Evolutionary conservation across 2,329 filamentous ascomycete genomes (phyloP).

Genomic region (Colletotrichum simmondsii): DNA sequence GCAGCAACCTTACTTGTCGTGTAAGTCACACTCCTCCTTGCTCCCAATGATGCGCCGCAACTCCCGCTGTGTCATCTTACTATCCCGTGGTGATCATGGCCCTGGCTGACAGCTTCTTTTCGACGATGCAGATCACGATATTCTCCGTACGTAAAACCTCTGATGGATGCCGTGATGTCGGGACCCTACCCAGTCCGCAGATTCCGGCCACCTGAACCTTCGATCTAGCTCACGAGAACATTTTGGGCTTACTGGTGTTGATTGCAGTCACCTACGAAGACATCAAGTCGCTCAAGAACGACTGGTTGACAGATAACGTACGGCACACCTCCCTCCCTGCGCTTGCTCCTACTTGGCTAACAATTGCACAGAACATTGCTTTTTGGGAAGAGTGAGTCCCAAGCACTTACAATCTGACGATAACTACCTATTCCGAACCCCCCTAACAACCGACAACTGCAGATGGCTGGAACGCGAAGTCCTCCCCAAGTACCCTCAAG

Average conservation of each 20-base stretch:
- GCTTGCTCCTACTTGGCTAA: slow-evolving; percentile 37
- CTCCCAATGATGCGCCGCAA: background rate
- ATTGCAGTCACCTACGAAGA: slow-evolving; percentile 84
- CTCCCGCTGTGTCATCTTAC: background rate
- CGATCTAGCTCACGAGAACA: background rate
- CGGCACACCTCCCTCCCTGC: slow-evolving; percentile 38
- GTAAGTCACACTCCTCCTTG: slow-evolving; percentile 47
- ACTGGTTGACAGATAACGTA: slow-evolving; percentile 98
- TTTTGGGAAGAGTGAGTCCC: slow-evolving; percentile 92
- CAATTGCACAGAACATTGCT: slow-evolving; percentile 77
- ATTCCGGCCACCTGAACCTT: background rate
- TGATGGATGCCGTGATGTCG: background rate
- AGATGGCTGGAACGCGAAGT: slow-evolving; percentile 91
- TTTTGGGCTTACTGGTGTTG: slow-evolving; percentile 13
- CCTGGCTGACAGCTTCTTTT: slow-evolving; percentile 15
- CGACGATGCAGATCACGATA: slow-evolving; percentile 45
- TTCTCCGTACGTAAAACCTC: slow-evolving; percentile 30
- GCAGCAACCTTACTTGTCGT: slow-evolving; percentile 55
- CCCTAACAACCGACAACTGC: slow-evolving; percentile 30
- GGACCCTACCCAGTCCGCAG: background rate
- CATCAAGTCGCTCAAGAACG: slow-evolving; percentile 85
- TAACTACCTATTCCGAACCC: background rate
- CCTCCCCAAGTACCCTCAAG: slow-evolving; percentile 81
- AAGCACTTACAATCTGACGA: background rate
- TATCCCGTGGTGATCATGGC: no score